Evolutionary conservation across 2,329 filamentous ascomycete species (phyloP), one percentile per base, ranked within the genome.

Genomic region (Fusarium setosum): DNA sequence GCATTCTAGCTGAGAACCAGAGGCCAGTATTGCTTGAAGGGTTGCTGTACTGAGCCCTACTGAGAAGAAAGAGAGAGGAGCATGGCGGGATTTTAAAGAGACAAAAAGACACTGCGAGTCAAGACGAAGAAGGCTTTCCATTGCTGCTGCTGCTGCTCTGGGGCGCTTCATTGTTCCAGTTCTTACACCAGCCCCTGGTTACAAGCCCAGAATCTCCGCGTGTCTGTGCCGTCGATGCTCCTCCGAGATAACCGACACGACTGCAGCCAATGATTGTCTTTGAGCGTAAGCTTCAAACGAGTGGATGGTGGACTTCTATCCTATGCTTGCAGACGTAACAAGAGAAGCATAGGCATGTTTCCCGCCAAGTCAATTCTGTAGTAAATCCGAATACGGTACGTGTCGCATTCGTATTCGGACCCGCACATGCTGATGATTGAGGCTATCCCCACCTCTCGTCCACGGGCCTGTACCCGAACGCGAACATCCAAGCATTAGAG

Each of bases 371-470:
- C 13, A 11, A 12, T 26, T 17, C 15, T 21, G 18, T 11, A 38
- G 8, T 23, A 15, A 24, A 7, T 6, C 34, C 57, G 57, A 65
- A 65, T 61, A 61, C 63, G 62, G 23, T 4, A 1, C 10, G 7
- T 5, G 7, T 53, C 63, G 62, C 58, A 54, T 50, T 65, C 63
- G 63, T 65, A 65, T 65, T 65, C 61, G 56, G 44, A 41, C 17
- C 15, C 35, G n/a, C 1, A 15, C 11, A 11, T 5, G 13, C 35
- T 24, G 6, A 34, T 20, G 18, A 4, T 34, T 42, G 49, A 64
- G 21, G 44, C 26, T 52, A 56, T 63, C 24, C 24, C 56, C 26
- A 45, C 40, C 34, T 20, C 11, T 31, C 18, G 10, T 15, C 17
- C 13, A n/a, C 26, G 4, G 29, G 38, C 13, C 11, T 6, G 34